Evolutionary conservation across 495 filamentous ascomycete species (phyloP).

Genomic region (Podospora pseudoanserina): DNA sequence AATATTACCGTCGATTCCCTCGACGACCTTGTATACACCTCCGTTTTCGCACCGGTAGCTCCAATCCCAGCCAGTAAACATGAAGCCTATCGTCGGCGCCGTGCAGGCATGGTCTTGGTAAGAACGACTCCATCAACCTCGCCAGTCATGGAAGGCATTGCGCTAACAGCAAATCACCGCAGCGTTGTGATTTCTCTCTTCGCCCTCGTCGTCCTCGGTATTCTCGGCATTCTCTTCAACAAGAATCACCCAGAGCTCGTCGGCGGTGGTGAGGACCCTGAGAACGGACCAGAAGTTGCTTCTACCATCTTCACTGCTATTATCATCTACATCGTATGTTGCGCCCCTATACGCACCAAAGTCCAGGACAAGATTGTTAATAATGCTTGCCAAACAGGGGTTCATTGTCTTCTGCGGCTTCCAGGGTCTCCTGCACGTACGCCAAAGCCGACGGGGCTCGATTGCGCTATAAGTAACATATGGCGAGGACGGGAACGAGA

Average conservation of each 20-base stretch:
- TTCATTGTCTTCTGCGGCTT: constrained; percentile 89
- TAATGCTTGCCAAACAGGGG: constrained; percentile 46
- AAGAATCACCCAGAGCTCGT: constrained; percentile 75
- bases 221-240: constrained; percentile 76
- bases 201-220: constrained; percentile 81
- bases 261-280: constrained; percentile 67
- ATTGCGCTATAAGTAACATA: constrained; percentile 60
- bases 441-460: constrained; percentile 72
- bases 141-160: neutral
- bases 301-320: constrained; percentile 81
- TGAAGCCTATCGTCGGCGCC: constrained; percentile 89
- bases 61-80: constrained; percentile 42
- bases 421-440: constrained; percentile 75
- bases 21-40: neutral
- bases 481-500: constrained; percentile 4
- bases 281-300: constrained; percentile 72
- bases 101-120: constrained; percentile 95
- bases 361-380: constrained; percentile 13
- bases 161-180: constrained; percentile 3
- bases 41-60: neutral
- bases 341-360: neutral
- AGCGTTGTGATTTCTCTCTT: constrained; percentile 86
- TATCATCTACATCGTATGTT: constrained; percentile 74
- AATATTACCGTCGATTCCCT: neutral
- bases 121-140: constrained; percentile 13